Percentiles rank a stretch among this genome's conserved stretches.
Evolutionary conservation across 495 filamentous ascomycete genomes (phyloP).

Genomic region (Amorphotheca resinae): DNA sequence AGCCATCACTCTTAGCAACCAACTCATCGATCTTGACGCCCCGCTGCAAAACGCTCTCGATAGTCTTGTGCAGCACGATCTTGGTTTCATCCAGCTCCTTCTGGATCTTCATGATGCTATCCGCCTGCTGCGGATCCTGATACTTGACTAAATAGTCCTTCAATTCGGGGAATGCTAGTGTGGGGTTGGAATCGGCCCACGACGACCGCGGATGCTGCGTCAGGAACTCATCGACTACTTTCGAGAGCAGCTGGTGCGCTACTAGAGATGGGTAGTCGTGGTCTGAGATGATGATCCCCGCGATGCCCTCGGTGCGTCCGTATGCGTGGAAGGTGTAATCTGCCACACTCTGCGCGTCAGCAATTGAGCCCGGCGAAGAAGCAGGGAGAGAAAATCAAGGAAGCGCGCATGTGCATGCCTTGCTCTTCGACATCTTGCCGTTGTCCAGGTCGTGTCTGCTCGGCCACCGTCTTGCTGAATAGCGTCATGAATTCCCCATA

Average conservation of each 20-base stretch:
- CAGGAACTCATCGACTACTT: constrained; percentile 89
- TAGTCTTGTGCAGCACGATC: constrained; percentile 95
- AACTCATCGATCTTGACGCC: constrained; percentile 86
- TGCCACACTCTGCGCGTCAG: too few relatives aligned
- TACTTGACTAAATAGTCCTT: constrained; percentile 78
- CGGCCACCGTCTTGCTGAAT: constrained; percentile 60
- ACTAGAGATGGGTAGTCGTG: constrained; percentile 82
- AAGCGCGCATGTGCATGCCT: constrained; percentile 26
- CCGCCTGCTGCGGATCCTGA: constrained; percentile 79
- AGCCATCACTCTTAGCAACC: constrained; percentile 75
- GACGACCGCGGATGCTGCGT: constrained; percentile 58
- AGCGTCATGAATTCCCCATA: constrained; percentile 52
- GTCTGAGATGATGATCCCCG: constrained; percentile 79
- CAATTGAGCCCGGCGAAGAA: too few relatives aligned
- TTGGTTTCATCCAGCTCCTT: constrained; percentile 96
- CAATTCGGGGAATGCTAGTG: constrained; percentile 52
- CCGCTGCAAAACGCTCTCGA: constrained; percentile 75
- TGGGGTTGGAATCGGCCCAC: constrained; percentile 33
- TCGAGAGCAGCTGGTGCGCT: constrained; percentile 87
- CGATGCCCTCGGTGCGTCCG: constrained; percentile 73
- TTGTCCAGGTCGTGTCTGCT: constrained; percentile 73
- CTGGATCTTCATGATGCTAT: constrained; percentile 90
- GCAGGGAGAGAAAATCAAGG: not conserved
- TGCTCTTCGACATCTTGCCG: constrained; percentile 87
- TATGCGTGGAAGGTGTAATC: constrained; percentile 85